These are phyloP conservation scores for Cryptosporidium tyzzeri DNA, from an alignment of 169 alveolate species.

Conservation along the genomic window DNA sequence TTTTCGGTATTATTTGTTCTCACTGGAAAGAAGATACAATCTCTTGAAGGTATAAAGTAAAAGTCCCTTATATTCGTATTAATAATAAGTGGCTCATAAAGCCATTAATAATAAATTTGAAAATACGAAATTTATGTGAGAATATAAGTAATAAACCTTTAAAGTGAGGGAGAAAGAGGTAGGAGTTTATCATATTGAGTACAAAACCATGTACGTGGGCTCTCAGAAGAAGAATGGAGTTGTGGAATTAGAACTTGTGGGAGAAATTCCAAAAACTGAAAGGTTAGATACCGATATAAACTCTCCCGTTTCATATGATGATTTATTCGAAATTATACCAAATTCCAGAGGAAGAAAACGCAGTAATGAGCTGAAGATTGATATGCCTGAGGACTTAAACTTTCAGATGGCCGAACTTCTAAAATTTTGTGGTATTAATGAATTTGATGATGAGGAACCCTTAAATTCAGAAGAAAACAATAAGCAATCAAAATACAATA, in stretches of 20 bases:
- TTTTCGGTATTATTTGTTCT: background rate
- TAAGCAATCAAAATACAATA: background rate
- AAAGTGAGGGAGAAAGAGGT: slow-evolving; percentile 31
- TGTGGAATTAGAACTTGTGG: slow-evolving; percentile 47
- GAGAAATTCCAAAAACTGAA: slow-evolving; percentile 57
- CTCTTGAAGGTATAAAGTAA: background rate
- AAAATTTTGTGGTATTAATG: slow-evolving; percentile 36
- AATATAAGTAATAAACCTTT: background rate
- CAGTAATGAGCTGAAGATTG: slow-evolving; percentile 1
- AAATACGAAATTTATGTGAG: slow-evolving; percentile 17
- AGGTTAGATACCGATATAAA: slow-evolving; percentile 51
- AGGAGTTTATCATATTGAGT: background rate
- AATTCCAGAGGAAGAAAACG: background rate
- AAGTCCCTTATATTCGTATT: background rate
- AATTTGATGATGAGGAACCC: slow-evolving; percentile 16
- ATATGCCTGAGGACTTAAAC: slow-evolving; percentile 55
- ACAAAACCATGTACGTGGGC: slow-evolving; percentile 19
- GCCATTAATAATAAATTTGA: background rate
- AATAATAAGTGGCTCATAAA: background rate
- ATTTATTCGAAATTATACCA: slow-evolving; percentile 42
- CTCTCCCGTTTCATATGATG: slow-evolving; percentile 69
- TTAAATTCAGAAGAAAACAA: background rate
- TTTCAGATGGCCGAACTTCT: slow-evolving; percentile 20
- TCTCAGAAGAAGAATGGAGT: slow-evolving; percentile 24
- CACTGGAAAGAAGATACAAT: background rate